These are phyloP conservation scores for Bombardia bombarda DNA, from an alignment of 495 filamentous ascomycete genomes.

Conservation along the genomic window DNA sequence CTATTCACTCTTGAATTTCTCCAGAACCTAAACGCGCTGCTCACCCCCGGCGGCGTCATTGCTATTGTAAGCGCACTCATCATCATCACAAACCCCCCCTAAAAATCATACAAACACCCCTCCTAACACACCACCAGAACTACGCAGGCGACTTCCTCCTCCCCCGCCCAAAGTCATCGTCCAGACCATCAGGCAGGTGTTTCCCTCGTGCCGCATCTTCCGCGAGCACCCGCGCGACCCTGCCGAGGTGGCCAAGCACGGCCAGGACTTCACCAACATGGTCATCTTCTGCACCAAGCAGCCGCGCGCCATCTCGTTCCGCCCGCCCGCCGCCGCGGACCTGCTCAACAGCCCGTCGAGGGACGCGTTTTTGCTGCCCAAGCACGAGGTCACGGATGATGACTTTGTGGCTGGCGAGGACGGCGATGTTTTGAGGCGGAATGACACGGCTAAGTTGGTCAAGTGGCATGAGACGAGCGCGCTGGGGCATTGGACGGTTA, in stretches of 20 bases:
- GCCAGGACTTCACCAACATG: constrained; percentile 81
- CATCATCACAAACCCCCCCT: too few relatives aligned
- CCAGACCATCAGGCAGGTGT: constrained; percentile 61
- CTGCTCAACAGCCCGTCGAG: constrained; percentile 64
- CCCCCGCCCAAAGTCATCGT: constrained; percentile 63
- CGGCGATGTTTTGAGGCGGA: constrained; percentile 41
- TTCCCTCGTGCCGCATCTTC: constrained; percentile 76
- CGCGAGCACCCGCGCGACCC: constrained; percentile 57
- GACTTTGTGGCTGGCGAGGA: constrained; percentile 32
- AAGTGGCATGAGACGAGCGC: constrained; percentile 68
- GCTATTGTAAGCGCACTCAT: constrained; percentile 78
- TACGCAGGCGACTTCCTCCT: constrained; percentile 88
- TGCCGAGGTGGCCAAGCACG: constrained; percentile 30
- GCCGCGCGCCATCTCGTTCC: constrained; percentile 48
- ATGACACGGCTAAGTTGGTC: constrained; percentile 51
- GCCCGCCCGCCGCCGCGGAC: constrained; percentile 57
- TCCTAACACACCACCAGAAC: constrained; percentile 48
- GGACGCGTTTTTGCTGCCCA: constrained; percentile 59
- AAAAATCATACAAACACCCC: background rate
- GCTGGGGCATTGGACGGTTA: constrained; percentile 80
- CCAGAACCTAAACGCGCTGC: constrained; percentile 52
- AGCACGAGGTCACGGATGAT: constrained; percentile 57
- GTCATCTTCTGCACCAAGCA: constrained; percentile 64
- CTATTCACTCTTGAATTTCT: constrained; percentile 87
- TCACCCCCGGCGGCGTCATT: constrained; percentile 73